A percentile compares a stretch with the other conserved stretches of the same genome.
These are phyloP conservation scores for Penicillium tannophilum DNA, from an alignment of 495 filamentous ascomycete genomes.

Conservation along the genomic window DNA sequence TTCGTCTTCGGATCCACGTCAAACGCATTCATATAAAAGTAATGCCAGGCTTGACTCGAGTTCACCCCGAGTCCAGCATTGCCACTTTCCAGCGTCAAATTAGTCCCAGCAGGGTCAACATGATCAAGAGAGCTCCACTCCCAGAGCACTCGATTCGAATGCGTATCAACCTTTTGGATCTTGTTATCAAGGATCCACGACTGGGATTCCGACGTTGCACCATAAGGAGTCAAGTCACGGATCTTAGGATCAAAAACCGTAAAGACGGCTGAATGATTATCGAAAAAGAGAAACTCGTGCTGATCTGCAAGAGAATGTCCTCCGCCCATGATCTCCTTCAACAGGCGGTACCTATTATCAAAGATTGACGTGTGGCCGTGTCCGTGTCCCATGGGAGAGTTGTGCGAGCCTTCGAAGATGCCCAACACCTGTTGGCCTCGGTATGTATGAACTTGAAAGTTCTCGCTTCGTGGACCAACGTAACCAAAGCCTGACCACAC, in stretches of 20 bases:
- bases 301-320: conserved; percentile 47
- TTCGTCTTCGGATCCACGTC: conserved; percentile 34
- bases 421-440: conserved; percentile 46
- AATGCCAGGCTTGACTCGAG: conserved; percentile 35
- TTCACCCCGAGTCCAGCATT: conserved; percentile 46
- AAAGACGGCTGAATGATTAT: conserved; percentile 30
- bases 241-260: conserved; percentile 32
- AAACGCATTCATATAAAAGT: conserved; percentile 32
- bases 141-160: conserved; percentile 30
- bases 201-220: conserved; percentile 22
- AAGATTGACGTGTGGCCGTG: conserved; percentile 47
- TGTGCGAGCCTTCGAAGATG: conserved; percentile 52
- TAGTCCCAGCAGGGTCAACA: conserved; percentile 37
- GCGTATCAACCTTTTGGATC: conserved; percentile 32
- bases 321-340: conserved; percentile 39
- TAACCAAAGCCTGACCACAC: conserved; percentile 52
- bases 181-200: conserved; percentile 37
- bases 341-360: conserved; percentile 48
- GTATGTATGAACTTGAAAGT: conserved; percentile 37
- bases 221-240: conserved; percentile 29
- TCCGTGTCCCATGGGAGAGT: conserved; percentile 48
- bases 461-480: conserved; percentile 47
- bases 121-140: conserved; percentile 34
- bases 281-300: conserved; percentile 48
- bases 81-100: conserved; percentile 45